phyloP scores from a whole-genome alignment of 805 yeast genomes.

The Wickerhamiella lipophila region DNA sequence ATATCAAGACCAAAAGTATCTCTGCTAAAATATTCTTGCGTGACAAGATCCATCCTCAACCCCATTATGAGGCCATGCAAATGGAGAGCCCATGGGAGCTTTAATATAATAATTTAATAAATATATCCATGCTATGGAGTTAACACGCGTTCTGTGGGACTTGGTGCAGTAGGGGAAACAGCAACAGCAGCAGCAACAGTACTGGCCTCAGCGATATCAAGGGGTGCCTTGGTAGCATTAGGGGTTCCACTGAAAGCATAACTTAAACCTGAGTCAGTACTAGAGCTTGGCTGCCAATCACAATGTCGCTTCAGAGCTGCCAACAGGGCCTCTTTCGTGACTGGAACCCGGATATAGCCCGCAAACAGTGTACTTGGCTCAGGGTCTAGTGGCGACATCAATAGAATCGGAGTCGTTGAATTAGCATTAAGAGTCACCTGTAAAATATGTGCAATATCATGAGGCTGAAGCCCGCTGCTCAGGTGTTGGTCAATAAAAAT shows the following conservation, averaged over 20 bases:
- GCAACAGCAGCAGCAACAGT: no score
- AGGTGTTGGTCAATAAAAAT: conserved; percentile 59
- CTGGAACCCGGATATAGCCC: conserved; percentile 65
- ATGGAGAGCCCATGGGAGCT: not conserved
- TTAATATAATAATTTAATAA: not conserved
- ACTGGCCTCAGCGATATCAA: not conserved
- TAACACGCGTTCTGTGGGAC: no score
- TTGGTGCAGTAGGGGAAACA: no score
- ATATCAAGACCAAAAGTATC: not conserved
- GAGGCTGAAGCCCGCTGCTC: conserved; percentile 35
- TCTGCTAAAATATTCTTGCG: not conserved
- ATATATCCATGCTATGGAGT: no score
- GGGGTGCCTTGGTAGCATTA: not conserved
- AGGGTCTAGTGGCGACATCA: conserved; percentile 33
- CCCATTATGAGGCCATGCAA: not conserved
- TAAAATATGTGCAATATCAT: conserved; percentile 64
- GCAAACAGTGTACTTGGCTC: conserved; percentile 38
- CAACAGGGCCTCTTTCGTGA: conserved; percentile 29
- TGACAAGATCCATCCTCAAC: not conserved
- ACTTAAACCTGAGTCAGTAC: not conserved
- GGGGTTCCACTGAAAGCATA: not conserved
- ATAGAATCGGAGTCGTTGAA: conserved; percentile 63
- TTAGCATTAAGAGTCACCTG: conserved; percentile 72
- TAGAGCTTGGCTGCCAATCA: conserved; percentile 21
- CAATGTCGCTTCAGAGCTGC: conserved; percentile 26